Evolutionary conservation across 2,329 filamentous ascomycete genomes (phyloP).

Genomic region (Gliomastix tumulicola): DNA sequence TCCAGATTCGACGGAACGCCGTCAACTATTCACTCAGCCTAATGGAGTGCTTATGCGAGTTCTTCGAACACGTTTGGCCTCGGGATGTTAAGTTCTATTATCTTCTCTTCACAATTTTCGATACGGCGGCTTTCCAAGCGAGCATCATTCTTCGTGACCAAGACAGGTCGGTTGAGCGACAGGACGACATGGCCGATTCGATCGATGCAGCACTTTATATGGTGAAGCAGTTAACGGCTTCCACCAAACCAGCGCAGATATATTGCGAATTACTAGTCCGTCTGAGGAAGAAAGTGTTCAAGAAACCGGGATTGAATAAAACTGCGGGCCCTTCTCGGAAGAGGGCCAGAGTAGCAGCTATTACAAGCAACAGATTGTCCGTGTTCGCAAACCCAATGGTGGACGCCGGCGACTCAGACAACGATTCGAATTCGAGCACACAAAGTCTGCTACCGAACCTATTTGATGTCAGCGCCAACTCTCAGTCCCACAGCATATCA

Average conservation of each 20-base stretch:
- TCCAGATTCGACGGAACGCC: slow-evolving; percentile 29
- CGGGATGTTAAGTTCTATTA: slow-evolving; percentile 41
- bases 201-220: slow-evolving; percentile 27
- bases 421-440: background rate
- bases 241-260: background rate
- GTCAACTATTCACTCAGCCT: slow-evolving; percentile 35
- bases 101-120: slow-evolving; percentile 42
- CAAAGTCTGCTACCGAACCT: too few species aligned
- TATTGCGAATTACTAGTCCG: background rate
- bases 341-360: too few species aligned
- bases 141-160: slow-evolving; percentile 43
- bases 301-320: slow-evolving; percentile 1
- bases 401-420: background rate
- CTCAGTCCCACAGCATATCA: background rate
- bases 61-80: slow-evolving; percentile 36
- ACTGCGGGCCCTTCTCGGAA: too few species aligned
- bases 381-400: background rate
- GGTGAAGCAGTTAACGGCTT: slow-evolving; percentile 19
- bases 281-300: background rate
- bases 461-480: too few species aligned
- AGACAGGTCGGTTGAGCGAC: slow-evolving; percentile 28
- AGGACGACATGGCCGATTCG: slow-evolving; percentile 28
- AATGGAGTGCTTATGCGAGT: slow-evolving; percentile 26
- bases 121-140: slow-evolving; percentile 41
- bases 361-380: too few species aligned